Evolutionary conservation across 2,329 filamentous ascomycete species (phyloP).

Genomic region (Microcyclospora tardicrescens): DNA sequence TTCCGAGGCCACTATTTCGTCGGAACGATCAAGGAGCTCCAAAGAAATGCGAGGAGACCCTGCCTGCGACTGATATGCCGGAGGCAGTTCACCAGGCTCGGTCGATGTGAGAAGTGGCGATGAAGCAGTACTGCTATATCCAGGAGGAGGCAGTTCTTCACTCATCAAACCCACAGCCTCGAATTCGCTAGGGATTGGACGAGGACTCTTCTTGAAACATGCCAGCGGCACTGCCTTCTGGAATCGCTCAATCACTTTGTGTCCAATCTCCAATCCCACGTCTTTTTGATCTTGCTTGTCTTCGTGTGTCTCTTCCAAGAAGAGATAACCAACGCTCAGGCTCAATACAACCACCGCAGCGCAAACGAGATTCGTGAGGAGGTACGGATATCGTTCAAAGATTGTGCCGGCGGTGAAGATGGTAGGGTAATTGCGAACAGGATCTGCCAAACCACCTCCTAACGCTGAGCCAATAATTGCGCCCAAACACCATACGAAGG

Average conservation of each 20-base stretch:
- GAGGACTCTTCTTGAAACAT: constrained; percentile 20
- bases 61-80: constrained; percentile 22
- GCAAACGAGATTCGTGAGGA: constrained; percentile 86
- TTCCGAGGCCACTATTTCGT: neutral
- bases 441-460: constrained; percentile 77
- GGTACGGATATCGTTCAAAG: constrained; percentile 78
- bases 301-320: constrained; percentile 86
- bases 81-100: constrained; percentile 16
- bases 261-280: constrained; percentile 61
- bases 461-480: constrained; percentile 88
- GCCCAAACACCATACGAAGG: constrained; percentile 94
- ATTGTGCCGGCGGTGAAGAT: constrained; percentile 61
- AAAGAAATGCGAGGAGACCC: constrained; percentile 15
- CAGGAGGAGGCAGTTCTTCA: constrained; percentile 50
- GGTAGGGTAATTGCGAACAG: constrained; percentile 66
- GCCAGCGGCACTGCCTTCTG: constrained; percentile 11
- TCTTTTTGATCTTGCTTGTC: constrained; percentile 67
- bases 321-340: constrained; percentile 66
- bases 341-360: constrained; percentile 64
- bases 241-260: constrained; percentile 43
- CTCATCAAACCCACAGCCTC: constrained; percentile 50
- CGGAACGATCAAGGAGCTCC: neutral
- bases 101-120: constrained; percentile 34
- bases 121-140: constrained; percentile 49
- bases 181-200: constrained; percentile 35